These are phyloP conservation scores for Amanita rimosa DNA, from an alignment of 768 basidiomycete genomes.

Conservation along the genomic window DNA sequence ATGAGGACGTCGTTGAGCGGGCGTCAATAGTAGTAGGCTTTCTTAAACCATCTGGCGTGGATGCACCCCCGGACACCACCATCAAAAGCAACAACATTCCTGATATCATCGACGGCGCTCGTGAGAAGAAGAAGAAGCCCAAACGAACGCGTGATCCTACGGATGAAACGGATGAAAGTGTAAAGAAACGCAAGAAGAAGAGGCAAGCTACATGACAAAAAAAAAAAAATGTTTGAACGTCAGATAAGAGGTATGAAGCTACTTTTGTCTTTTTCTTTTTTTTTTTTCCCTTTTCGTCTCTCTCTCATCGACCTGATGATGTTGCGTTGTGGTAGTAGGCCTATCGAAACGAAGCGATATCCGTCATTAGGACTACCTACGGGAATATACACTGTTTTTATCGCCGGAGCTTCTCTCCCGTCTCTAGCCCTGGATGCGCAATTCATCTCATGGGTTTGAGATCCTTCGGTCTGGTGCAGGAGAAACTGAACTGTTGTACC, in stretches of 20 bases:
- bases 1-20: neutral
- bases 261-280: neutral
- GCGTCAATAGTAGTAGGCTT: slow-evolving; percentile 17
- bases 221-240: neutral
- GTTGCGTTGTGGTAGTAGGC: too few species aligned
- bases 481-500: too few species aligned
- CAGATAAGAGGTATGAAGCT: neutral
- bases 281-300: too few species aligned
- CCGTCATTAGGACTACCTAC: too few species aligned
- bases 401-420: too few species aligned
- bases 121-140: slow-evolving; percentile 20
- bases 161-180: slow-evolving; percentile 13
- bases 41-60: slow-evolving; percentile 47
- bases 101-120: slow-evolving; percentile 16
- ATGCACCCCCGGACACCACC: slow-evolving; percentile 27
- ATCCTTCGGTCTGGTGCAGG: too few species aligned
- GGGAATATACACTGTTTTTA: too few species aligned
- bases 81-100: slow-evolving; percentile 6
- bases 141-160: slow-evolving; percentile 18
- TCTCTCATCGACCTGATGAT: too few species aligned
- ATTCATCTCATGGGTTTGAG: too few species aligned
- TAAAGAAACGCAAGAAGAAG: slow-evolving; percentile 26
- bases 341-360: too few species aligned
- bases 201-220: slow-evolving; percentile 8
- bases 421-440: too few species aligned